Percentiles rank a stretch among this genome's conserved stretches.
phyloP scores from a whole-genome alignment of 2,329 filamentous ascomycete genomes.

The Fusarium sp. region DNA sequence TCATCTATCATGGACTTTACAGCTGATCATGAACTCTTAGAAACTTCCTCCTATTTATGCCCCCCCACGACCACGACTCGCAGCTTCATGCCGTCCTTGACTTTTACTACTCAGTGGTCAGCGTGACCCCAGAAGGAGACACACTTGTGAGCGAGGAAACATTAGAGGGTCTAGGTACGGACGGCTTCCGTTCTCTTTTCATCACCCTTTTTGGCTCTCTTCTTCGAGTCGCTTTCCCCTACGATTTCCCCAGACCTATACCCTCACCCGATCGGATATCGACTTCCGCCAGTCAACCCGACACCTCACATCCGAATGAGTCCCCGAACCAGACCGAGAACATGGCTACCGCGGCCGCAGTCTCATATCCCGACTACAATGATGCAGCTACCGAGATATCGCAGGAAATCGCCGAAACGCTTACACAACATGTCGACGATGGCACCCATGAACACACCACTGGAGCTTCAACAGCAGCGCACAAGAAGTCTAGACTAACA shows the following conservation, averaged over 20 bases:
- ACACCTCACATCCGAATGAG: conserved; percentile 31
- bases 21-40: conserved; percentile 60
- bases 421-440: conserved; percentile 51
- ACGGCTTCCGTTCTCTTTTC: conserved; percentile 69
- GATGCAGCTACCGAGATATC: conserved; percentile 45
- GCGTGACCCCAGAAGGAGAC: conserved; percentile 93
- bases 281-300: conserved; percentile 25
- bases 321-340: conserved; percentile 22
- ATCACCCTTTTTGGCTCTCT: conserved; percentile 82
- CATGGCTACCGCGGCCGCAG: conserved; percentile 40
- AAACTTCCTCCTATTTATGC: conserved; percentile 94
- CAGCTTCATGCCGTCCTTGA: conserved; percentile 86
- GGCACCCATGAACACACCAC: conserved; percentile 54
- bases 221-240: conserved; percentile 72
- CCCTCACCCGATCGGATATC: conserved; percentile 46
- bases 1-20: conserved; percentile 16
- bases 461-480: conserved; percentile 52
- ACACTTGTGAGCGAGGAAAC: conserved; percentile 91
- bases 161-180: conserved; percentile 94
- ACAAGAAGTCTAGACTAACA: conserved; percentile 69
- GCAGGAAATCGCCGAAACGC: conserved; percentile 41
- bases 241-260: conserved; percentile 52
- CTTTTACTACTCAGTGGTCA: conserved; percentile 91
- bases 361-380: conserved; percentile 42
- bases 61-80: conserved; percentile 70